Conservation (phyloP, 106 monocot genomes). For the Iris macrosiphon region DNA sequence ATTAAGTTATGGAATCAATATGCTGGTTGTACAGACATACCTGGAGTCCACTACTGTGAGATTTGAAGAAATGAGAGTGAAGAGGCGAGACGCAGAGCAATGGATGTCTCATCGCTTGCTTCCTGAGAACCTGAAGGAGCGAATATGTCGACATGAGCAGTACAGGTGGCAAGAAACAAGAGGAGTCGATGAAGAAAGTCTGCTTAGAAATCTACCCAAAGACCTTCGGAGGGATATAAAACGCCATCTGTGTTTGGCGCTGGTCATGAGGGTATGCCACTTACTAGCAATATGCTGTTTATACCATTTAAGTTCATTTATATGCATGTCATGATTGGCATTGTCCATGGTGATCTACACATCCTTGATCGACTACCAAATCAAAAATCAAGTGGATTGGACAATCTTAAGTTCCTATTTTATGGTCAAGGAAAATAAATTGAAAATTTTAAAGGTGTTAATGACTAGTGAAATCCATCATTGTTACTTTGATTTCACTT, state of each 20-base stretch:
- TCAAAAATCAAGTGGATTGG: no score
- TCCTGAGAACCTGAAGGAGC: constrained; percentile 67
- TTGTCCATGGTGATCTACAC: no score
- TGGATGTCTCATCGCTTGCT: constrained; percentile 96
- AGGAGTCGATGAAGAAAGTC: constrained; percentile 83
- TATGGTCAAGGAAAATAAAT: no score
- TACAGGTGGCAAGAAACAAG: constrained; percentile 95
- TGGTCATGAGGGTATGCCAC: constrained; percentile 66
- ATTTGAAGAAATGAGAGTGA: constrained; percentile 98
- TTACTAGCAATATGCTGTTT: constrained; percentile 2
- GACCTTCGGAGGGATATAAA: constrained; percentile 94
- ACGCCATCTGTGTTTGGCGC: constrained; percentile 83
- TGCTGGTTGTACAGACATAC: constrained; percentile 61
- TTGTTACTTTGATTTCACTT: no score
- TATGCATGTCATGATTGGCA: no score
- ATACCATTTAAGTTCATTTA: no score
- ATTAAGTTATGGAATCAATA: no score
- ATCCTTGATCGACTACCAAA: no score
- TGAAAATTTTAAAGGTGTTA: no score
- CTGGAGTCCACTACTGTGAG: constrained; percentile 84
- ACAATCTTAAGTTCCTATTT: no score
- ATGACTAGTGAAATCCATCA: no score
- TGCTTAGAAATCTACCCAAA: constrained; percentile 78
- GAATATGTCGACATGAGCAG: constrained; percentile 86
- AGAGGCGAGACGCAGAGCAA: constrained; percentile 82